These are phyloP conservation scores for Euphorbia tirucalli DNA, from an alignment of 345 rosid species.

Conservation along the genomic window DNA sequence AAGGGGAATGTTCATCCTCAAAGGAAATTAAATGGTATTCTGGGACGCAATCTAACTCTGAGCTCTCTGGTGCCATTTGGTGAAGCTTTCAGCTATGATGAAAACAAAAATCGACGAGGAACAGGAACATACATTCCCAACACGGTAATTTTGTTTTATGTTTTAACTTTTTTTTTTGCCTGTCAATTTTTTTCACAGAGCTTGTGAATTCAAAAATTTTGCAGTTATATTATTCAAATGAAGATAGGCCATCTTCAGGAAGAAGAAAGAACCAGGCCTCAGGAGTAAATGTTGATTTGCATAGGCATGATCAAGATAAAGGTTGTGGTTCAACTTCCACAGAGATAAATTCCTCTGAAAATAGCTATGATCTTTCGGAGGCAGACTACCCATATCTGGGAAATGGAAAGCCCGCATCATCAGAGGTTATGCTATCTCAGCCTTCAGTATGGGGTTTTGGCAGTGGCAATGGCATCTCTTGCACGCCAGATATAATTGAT, in stretches of 20 bases:
- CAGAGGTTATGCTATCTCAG: slow-evolving; percentile 9
- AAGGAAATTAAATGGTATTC: slow-evolving; percentile 11
- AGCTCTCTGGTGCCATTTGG: slow-evolving; percentile 8
- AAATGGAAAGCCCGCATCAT: slow-evolving; percentile 16
- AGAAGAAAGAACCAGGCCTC: slow-evolving; percentile 14
- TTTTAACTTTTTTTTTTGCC: not conserved
- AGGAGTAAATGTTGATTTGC: slow-evolving; percentile 8
- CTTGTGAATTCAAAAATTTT: not conserved
- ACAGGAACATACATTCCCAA: slow-evolving; percentile 34
- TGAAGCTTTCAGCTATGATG: slow-evolving; percentile 11
- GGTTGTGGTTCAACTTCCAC: slow-evolving; percentile 11
- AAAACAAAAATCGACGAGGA: slow-evolving; percentile 23
- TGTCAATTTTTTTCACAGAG: not conserved
- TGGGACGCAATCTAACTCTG: not conserved
- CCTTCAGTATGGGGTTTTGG: slow-evolving; percentile 22
- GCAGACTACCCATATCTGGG: slow-evolving; percentile 34
- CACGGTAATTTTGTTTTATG: slow-evolving; percentile 22
- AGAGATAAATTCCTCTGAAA: slow-evolving; percentile 6
- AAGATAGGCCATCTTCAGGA: slow-evolving; percentile 9
- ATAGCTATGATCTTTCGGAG: slow-evolving; percentile 16
- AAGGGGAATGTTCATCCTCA: slow-evolving; percentile 15
- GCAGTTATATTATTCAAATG: slow-evolving; percentile 20
- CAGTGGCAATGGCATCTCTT: slow-evolving; percentile 13
- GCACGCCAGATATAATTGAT: slow-evolving; percentile 12
- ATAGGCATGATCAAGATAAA: slow-evolving; percentile 6